Conservation (phyloP, 1,139 yeast genomes). For the Candida sojae region DNA sequence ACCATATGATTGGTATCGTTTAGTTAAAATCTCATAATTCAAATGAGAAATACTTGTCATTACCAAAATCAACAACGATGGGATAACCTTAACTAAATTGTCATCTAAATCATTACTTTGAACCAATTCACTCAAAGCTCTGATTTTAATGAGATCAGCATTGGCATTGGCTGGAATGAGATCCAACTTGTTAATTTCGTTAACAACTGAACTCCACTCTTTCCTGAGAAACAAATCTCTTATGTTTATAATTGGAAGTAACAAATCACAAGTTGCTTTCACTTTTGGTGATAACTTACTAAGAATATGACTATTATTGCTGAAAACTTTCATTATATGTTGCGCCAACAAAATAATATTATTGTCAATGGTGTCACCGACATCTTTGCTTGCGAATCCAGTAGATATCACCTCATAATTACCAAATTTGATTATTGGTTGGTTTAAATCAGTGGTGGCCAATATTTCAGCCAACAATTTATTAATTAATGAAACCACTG, state of each 20-base stretch:
- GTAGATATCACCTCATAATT: constrained; percentile 30
- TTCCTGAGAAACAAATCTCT: constrained; percentile 59
- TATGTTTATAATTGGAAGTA: constrained; percentile 68
- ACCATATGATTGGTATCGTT: constrained; percentile 50
- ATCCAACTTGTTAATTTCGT: constrained; percentile 57
- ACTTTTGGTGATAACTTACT: constrained; percentile 45
- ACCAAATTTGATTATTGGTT: constrained; percentile 49
- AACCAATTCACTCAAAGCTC: constrained; percentile 45
- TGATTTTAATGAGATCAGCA: constrained; percentile 36
- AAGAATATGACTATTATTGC: constrained; percentile 51
- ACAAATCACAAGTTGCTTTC: constrained; percentile 62
- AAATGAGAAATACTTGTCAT: constrained; percentile 77
- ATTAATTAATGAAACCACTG: constrained; percentile 78
- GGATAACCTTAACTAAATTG: constrained; percentile 74
- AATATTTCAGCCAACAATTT: constrained; percentile 78
- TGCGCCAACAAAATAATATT: constrained; percentile 59
- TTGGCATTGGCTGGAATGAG: constrained; percentile 61
- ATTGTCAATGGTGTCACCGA: constrained; percentile 39
- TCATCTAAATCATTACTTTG: constrained; percentile 58
- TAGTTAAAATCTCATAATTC: constrained; percentile 48
- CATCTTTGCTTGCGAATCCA: constrained; percentile 16
- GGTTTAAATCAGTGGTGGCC: constrained; percentile 70
- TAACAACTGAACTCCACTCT: constrained; percentile 65
- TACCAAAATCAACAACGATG: constrained; percentile 74
- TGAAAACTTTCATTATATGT: constrained; percentile 55